Base-by-base conservation (phyloP, 2,329 filamentous ascomycete genomes). In the Orbilia quercus region DNA sequence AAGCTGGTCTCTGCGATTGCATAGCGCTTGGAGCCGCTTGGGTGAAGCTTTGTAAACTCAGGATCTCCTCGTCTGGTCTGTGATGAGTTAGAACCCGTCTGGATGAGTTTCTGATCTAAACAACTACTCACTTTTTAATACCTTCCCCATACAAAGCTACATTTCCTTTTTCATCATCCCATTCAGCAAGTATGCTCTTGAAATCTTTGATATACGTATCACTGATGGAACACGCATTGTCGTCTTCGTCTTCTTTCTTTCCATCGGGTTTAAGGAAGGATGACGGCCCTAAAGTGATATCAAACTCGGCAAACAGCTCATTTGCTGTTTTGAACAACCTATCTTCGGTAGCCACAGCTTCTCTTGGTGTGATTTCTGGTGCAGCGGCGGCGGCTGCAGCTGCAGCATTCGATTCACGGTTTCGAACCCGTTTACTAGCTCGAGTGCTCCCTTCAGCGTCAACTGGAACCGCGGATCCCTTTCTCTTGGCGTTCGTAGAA, bases 401-500 rank as follows among this genome's bases (percentile, higher is more conserved):
- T 2, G 79, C 81, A 7, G 81, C 79, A 9, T 84, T 82, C 2
- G 84, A 85, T 45, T 89, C 87, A 60, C 88, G 83, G 16, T 87
- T 84, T 48, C 88, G 84, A 28, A 87, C 87, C 54, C 88, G 82
- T 77, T 90, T 90, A 79, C 87, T 89, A 65, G 77, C 71, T 14
- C 77, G 74, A 16, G 76, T 76, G 28, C 76, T 75, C 22, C 72
- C 77, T 28, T 78, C 76, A 55, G 64, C 70, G 16, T 77, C 76
- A 22, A 74, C 73, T 1, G 76, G 76, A 12, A 77, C 73, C 1
- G 76, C 76, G 9, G 77, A 76, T n/a, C 75, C 75, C 45, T 78
- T 78, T 38, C 77, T 72, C 51, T 78, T 78, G 42, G 76, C 65
- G 11, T 77, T 77, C n/a, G 76, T 71, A 25, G 76, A 78, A 22